These are phyloP conservation scores for Torulaspora globosa DNA, from an alignment of 1,139 yeast genomes.

Conservation along the genomic window DNA sequence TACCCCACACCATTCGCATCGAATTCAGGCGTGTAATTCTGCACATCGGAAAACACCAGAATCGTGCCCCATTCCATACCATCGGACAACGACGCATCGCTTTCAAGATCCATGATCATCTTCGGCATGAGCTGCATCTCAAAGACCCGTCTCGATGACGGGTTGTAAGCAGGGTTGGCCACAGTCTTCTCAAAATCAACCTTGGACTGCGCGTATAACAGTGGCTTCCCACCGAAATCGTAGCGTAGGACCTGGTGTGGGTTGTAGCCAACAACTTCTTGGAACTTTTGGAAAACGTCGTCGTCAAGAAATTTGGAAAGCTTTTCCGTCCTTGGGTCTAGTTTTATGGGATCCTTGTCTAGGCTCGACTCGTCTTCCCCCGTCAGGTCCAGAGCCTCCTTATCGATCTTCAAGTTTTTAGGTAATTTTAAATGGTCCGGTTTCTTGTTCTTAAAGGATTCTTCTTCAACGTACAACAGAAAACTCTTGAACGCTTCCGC, in stretches of 20 bases:
- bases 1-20: constrained; percentile 72
- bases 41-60: constrained; percentile 72
- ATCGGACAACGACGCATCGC: constrained; percentile 45
- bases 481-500: constrained; percentile 51
- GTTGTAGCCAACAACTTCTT: constrained; percentile 69
- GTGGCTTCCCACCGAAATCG: constrained; percentile 68
- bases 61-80: constrained; percentile 99
- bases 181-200: constrained; percentile 34
- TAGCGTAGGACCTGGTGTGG: constrained; percentile 85
- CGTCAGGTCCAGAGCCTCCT: constrained; percentile 33
- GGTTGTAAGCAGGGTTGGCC: constrained; percentile 47
- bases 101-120: constrained; percentile 77
- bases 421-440: constrained; percentile 48
- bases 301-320: constrained; percentile 57
- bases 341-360: constrained; percentile 29
- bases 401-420: constrained; percentile 37
- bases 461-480: constrained; percentile 66
- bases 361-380: constrained; percentile 38
- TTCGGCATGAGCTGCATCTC: constrained; percentile 95
- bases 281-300: constrained; percentile 71
- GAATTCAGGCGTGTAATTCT: constrained; percentile 60
- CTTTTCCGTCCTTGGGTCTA: constrained; percentile 41
- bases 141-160: constrained; percentile 59
- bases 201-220: constrained; percentile 58
- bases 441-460: constrained; percentile 45